phyloP scores from a whole-genome alignment of 148 eudicot species.

The Nyssa sinensis region DNA sequence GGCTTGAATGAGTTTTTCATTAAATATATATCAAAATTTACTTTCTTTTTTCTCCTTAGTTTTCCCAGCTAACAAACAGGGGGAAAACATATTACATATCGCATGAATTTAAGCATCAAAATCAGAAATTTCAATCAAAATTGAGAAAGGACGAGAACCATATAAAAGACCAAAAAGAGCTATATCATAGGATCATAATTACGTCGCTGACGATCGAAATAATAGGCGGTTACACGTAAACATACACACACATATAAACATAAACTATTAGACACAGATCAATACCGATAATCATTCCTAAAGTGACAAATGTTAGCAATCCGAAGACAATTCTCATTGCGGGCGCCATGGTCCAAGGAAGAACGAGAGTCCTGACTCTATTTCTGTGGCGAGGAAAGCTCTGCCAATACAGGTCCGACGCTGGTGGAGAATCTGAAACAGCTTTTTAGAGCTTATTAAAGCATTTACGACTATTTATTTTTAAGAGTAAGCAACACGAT shows the following conservation, averaged over 20 bases:
- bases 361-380: not conserved
- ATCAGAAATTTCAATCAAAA: not conserved
- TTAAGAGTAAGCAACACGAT: too few relatives aligned
- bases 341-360: conserved; percentile 38
- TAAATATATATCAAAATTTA: not conserved
- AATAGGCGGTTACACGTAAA: not conserved
- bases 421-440: not conserved
- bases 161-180: not conserved
- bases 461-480: not conserved
- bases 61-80: not conserved
- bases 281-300: conserved; percentile 75
- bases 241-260: not conserved
- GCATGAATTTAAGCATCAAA: not conserved
- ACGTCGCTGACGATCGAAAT: not conserved
- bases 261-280: not conserved
- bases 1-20: not conserved
- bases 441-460: not conserved
- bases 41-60: not conserved
- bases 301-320: conserved; percentile 68
- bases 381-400: not conserved
- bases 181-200: not conserved
- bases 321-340: conserved; percentile 53
- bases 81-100: not conserved
- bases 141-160: not conserved
- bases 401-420: not conserved